A percentile compares a stretch with the other conserved stretches of the same genome.
Conservation (phyloP, 2,329 filamentous ascomycete species). For the Botryosphaeria agaves region DNA sequence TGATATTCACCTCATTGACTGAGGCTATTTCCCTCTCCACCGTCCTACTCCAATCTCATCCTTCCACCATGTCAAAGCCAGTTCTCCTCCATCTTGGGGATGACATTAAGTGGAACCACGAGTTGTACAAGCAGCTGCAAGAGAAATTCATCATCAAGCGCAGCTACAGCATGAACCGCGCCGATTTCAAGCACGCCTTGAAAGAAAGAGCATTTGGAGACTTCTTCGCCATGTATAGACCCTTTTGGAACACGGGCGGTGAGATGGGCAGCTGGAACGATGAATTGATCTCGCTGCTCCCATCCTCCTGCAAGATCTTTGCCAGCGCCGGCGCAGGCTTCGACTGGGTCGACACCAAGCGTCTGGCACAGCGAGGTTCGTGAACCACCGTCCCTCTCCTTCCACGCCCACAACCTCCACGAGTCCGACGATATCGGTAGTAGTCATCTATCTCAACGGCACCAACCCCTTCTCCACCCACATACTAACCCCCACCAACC, state of each 20-base stretch:
- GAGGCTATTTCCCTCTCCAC: no score
- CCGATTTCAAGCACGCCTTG: slow-evolving; percentile 22
- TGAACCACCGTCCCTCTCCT: no score
- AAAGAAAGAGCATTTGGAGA: slow-evolving; percentile 21
- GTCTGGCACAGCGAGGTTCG: slow-evolving; percentile 41
- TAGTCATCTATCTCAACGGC: no score
- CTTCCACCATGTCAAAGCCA: slow-evolving; percentile 11
- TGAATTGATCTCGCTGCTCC: slow-evolving; percentile 38
- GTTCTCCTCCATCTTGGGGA: slow-evolving; percentile 26
- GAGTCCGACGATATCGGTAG: no score
- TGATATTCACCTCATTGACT: no score
- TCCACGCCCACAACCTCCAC: no score
- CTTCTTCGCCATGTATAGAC: slow-evolving; percentile 33
- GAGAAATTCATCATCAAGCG: slow-evolving; percentile 20
- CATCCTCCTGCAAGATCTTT: slow-evolving; percentile 35
- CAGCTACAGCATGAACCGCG: slow-evolving; percentile 19
- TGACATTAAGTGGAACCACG: slow-evolving; percentile 27
- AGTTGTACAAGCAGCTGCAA: slow-evolving; percentile 19
- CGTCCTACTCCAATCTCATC: not conserved
- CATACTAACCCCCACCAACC: not conserved
- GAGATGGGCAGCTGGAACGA: slow-evolving; percentile 48
- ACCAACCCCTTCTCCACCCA: slow-evolving; percentile 6
- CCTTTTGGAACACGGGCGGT: slow-evolving; percentile 46
- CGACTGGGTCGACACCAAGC: slow-evolving; percentile 44
- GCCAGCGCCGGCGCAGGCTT: slow-evolving; percentile 45